Percentiles rank a stretch among this genome's conserved stretches.
Conservation (phyloP, 768 basidiomycete genomes). For the Suillus hirtellus region DNA sequence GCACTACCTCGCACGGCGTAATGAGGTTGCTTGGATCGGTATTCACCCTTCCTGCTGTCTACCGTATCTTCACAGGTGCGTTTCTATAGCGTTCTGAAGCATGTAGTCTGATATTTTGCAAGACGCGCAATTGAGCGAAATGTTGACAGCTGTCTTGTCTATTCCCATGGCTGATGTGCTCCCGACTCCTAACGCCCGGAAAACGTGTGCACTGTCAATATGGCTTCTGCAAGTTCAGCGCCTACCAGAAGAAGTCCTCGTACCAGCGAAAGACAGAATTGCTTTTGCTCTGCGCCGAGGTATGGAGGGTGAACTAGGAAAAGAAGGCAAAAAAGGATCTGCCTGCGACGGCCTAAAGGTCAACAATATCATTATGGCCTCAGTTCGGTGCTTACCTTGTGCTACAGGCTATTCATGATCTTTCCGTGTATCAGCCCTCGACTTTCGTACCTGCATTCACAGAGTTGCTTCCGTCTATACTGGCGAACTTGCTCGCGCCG, state of each 20-base stretch:
- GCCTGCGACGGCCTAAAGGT: slow-evolving; percentile 79
- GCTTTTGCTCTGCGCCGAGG: slow-evolving; percentile 72
- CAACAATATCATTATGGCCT: slow-evolving; percentile 20
- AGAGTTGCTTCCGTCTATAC: slow-evolving; percentile 58
- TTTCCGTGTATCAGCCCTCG: slow-evolving; percentile 59
- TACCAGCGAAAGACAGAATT: slow-evolving; percentile 65
- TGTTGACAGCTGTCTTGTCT: slow-evolving; percentile 64
- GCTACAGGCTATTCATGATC: slow-evolving; percentile 68
- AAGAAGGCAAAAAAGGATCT: slow-evolving; percentile 87
- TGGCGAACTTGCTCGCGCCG: slow-evolving; percentile 62
- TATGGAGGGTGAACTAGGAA: slow-evolving; percentile 81
- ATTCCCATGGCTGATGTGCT: slow-evolving; percentile 70
- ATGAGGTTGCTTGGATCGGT: slow-evolving; percentile 63
- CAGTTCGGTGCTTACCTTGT: slow-evolving; percentile 15
- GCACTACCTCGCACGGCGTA: slow-evolving; percentile 69
- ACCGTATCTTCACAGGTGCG: slow-evolving; percentile 62
- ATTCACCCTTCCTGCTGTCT: slow-evolving; percentile 60
- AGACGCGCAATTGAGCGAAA: slow-evolving; percentile 60
- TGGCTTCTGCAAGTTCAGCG: slow-evolving; percentile 74
- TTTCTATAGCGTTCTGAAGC: slow-evolving; percentile 14
- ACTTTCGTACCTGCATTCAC: slow-evolving; percentile 72
- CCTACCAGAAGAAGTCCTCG: slow-evolving; percentile 60
- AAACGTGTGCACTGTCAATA: slow-evolving; percentile 78
- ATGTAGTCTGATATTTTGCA: slow-evolving; percentile 14
- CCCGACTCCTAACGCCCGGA: slow-evolving; percentile 83